These are phyloP conservation scores for Cordyceps fumosorosea DNA, from an alignment of 2,329 filamentous ascomycete species.

Conservation along the genomic window DNA sequence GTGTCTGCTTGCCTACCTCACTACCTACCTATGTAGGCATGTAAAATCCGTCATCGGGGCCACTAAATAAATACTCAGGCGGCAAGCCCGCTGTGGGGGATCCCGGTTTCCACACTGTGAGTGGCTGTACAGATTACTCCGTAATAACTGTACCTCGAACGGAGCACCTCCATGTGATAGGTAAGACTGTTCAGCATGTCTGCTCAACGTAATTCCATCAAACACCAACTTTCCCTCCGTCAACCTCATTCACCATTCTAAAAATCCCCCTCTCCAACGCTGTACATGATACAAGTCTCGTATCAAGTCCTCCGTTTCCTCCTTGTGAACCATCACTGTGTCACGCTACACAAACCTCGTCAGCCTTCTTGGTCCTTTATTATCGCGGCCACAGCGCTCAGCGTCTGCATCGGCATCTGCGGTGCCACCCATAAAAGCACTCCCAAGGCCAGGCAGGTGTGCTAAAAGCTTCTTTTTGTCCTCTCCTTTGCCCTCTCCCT, in stretches of 20 bases:
- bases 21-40: not conserved
- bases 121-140: not conserved
- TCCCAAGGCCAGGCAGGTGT: not conserved
- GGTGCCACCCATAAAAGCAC: not conserved
- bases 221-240: too few species aligned
- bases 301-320: not conserved
- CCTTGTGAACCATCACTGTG: not conserved
- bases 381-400: too few species aligned
- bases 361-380: not conserved
- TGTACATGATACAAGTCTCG: not conserved
- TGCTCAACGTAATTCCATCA: not conserved
- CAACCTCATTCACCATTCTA: not conserved
- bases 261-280: not conserved
- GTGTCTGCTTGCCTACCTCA: not conserved
- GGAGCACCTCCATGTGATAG: not conserved
- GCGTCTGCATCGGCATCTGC: not conserved
- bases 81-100: constrained; percentile 8
- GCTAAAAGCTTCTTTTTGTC: not conserved
- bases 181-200: not conserved
- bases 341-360: not conserved
- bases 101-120: not conserved
- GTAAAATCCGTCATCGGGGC: not conserved
- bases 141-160: too few species aligned
- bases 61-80: not conserved
- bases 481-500: not conserved